These are phyloP conservation scores for Suhomyces vadensis DNA, from an alignment of 805 yeast genomes.

Conservation along the genomic window DNA sequence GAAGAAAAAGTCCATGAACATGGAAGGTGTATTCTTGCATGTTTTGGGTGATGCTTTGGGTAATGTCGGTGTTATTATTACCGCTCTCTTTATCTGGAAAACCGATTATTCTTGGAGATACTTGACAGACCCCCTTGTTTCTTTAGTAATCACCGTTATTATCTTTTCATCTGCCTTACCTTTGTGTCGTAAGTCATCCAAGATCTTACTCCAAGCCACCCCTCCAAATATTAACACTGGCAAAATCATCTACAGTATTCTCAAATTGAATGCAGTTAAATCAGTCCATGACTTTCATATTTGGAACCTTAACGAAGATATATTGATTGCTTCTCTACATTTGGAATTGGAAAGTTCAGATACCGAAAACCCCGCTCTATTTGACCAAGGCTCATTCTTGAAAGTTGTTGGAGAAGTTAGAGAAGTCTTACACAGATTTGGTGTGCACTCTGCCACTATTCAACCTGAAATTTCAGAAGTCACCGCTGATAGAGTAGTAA, in stretches of 20 bases:
- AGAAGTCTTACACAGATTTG: conserved; percentile 75
- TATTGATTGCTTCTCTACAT: conserved; percentile 86
- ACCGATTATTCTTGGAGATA: conserved; percentile 86
- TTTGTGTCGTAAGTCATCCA: conserved; percentile 79
- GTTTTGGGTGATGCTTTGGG: conserved; percentile 97
- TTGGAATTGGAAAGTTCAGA: conserved; percentile 55
- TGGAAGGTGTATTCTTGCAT: conserved; percentile 96
- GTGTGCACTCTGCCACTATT: conserved; percentile 90
- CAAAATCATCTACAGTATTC: conserved; percentile 66
- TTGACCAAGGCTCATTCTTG: conserved; percentile 49
- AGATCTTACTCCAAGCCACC: conserved; percentile 88
- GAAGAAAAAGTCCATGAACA: conserved; percentile 72
- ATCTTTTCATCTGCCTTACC: conserved; percentile 93
- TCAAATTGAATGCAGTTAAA: conserved; percentile 67
- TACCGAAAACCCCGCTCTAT: conserved; percentile 46
- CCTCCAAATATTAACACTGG: conserved; percentile 83
- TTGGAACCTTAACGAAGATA: conserved; percentile 91
- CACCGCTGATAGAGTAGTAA: conserved; percentile 6
- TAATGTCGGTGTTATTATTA: conserved; percentile 85
- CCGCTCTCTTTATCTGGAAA: conserved; percentile 93
- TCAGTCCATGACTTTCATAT: conserved; percentile 95
- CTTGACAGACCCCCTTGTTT: conserved; percentile 83
- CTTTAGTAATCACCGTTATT: conserved; percentile 80
- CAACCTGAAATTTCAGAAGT: conserved; percentile 77
- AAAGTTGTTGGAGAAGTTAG: conserved; percentile 74